phyloP scores from a whole-genome alignment of 1,139 yeast genomes.

The Geotrichum australiense region DNA sequence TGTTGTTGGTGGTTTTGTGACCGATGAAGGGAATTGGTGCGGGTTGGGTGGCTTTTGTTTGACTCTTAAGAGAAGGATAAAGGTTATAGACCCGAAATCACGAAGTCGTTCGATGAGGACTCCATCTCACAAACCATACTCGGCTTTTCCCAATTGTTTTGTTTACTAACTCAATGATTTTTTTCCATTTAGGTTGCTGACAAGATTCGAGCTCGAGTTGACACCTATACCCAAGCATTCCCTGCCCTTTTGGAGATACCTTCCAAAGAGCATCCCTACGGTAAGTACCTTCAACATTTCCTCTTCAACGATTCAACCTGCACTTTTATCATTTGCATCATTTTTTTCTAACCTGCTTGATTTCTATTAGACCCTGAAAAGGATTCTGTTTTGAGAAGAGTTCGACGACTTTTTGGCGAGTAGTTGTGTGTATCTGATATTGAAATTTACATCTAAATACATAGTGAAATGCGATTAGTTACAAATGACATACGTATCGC shows the following conservation, averaged over 20 bases:
- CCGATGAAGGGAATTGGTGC: no score
- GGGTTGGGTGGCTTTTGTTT: no score
- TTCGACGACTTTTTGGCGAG: slow-evolving; percentile 91
- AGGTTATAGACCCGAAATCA: no score
- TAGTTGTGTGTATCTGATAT: slow-evolving; percentile 26
- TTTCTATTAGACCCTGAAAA: slow-evolving; percentile 68
- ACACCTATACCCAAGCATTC: slow-evolving; percentile 79
- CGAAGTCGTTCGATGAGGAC: no score
- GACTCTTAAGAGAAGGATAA: no score
- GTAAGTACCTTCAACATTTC: slow-evolving; percentile 26
- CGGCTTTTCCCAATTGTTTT: no score
- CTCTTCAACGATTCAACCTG: not conserved
- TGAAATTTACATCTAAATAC: no score
- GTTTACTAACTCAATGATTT: slow-evolving; percentile 2
- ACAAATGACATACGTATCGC: no score
- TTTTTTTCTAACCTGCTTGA: slow-evolving; percentile 5
- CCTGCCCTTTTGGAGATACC: slow-evolving; percentile 97
- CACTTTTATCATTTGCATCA: not conserved
- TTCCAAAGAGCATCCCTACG: slow-evolving; percentile 95
- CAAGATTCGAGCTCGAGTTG: slow-evolving; percentile 74
- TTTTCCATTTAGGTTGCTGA: slow-evolving; percentile 54
- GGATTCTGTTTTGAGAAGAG: slow-evolving; percentile 91
- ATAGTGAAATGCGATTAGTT: no score
- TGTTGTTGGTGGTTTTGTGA: no score
- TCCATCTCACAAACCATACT: no score